Conservation (phyloP, 352 stramenopile species). For the Phytophthora podocarpi region DNA sequence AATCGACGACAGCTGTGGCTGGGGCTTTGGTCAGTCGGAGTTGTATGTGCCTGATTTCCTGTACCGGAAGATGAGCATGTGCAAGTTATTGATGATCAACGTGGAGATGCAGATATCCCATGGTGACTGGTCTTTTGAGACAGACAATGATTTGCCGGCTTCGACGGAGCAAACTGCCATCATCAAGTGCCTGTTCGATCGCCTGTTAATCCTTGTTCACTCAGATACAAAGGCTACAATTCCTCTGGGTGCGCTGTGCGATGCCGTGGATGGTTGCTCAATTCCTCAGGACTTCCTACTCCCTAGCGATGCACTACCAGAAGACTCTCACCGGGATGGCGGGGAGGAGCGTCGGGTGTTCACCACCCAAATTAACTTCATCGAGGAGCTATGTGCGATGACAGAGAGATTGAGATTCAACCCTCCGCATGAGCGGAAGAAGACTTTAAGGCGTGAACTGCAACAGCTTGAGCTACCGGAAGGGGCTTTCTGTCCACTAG, state of each 20-base stretch:
- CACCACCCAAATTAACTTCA: conserved; percentile 70
- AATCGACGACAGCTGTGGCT: conserved; percentile 81
- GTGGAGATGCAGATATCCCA: conserved; percentile 81
- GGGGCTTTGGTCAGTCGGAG: conserved; percentile 81
- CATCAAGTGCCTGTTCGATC: conserved; percentile 70
- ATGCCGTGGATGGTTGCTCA: conserved; percentile 48
- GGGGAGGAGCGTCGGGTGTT: conserved; percentile 57
- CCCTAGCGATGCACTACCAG: conserved; percentile 33
- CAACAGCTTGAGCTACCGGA: conserved; percentile 59
- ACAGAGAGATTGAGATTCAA: conserved; percentile 74
- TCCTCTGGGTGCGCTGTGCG: conserved; percentile 63
- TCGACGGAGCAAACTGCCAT: conserved; percentile 61
- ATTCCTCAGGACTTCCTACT: conserved; percentile 58
- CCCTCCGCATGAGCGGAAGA: conserved; percentile 63
- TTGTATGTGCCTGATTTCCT: conserved; percentile 77
- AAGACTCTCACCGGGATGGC: conserved; percentile 37
- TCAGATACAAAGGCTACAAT: conserved; percentile 35
- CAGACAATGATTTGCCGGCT: conserved; percentile 70
- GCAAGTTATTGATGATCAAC: conserved; percentile 84
- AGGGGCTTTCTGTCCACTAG: conserved; percentile 72
- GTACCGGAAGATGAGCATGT: conserved; percentile 80
- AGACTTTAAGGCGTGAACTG: conserved; percentile 59
- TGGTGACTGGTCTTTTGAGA: conserved; percentile 61
- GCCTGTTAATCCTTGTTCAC: conserved; percentile 58
- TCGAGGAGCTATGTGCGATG: conserved; percentile 75